A percentile compares a stretch with the other conserved stretches of the same genome.
phyloP scores from a whole-genome alignment of 2,329 filamentous ascomycete genomes.

The Phaeosphaeriaceae sp. region DNA sequence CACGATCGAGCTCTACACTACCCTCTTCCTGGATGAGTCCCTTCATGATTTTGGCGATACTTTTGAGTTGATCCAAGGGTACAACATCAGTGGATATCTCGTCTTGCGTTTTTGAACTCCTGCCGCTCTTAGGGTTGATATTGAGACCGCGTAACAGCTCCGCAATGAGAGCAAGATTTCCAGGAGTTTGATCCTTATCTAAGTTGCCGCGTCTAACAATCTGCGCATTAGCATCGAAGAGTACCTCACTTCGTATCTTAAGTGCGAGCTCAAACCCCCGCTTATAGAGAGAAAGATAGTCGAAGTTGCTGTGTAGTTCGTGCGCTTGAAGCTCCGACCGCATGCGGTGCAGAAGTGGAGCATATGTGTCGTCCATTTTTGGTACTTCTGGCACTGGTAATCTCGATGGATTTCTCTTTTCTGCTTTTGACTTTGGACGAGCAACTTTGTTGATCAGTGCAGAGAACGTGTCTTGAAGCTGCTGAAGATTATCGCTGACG shows the following conservation, averaged over 20 bases:
- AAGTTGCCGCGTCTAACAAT: conserved; percentile 4
- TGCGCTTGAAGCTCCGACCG: conserved; percentile 10
- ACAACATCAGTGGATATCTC: conserved; percentile 12
- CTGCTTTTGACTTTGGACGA: conserved; percentile 7
- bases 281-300: conserved; percentile 27
- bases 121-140: conserved; percentile 12
- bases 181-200: conserved; percentile 6
- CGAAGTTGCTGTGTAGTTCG: conserved; percentile 26
- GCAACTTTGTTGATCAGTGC: conserved; percentile 5
- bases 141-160: conserved; percentile 14
- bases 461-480: conserved; percentile 10
- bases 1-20: conserved; percentile 10
- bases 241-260: conserved; percentile 13
- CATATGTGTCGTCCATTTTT: conserved; percentile 2
- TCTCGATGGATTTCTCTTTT: neutral
- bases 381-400: conserved; percentile 13
- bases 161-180: conserved; percentile 11
- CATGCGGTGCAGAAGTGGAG: conserved; percentile 9
- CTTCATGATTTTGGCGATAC: conserved; percentile 16
- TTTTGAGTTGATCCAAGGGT: conserved; percentile 11
- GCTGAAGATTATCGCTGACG: neutral
- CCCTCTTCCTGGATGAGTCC: conserved; percentile 12
- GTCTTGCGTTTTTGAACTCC: conserved; percentile 3
- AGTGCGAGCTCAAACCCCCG: conserved; percentile 15
- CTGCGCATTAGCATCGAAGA: conserved; percentile 9